Evolutionary conservation across 768 basidiomycete species (phyloP).

Genomic region (Tephrocybe sp.): DNA sequence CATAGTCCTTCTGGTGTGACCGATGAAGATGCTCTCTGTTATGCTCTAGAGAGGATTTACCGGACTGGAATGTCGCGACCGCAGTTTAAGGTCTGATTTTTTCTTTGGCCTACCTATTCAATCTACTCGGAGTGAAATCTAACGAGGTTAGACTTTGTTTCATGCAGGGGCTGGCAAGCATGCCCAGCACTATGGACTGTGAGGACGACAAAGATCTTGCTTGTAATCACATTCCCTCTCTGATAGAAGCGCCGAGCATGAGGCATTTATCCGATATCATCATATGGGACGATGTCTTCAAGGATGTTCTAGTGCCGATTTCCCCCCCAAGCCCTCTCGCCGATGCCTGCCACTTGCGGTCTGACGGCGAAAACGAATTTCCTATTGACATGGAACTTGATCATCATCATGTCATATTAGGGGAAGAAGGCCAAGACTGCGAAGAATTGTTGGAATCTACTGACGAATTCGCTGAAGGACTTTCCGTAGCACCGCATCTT

Average conservation of each 20-base stretch:
- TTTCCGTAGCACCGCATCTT: not conserved
- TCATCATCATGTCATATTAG: constrained; percentile 5
- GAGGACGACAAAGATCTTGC: constrained; percentile 20
- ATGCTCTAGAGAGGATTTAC: constrained; percentile 43
- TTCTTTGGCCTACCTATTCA: not conserved
- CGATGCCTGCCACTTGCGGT: constrained; percentile 1
- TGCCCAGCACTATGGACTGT: constrained; percentile 10
- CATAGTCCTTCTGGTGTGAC: constrained; percentile 17
- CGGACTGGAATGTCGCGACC: constrained; percentile 36
- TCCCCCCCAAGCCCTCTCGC: not conserved
- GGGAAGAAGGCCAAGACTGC: constrained; percentile 4
- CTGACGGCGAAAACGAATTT: constrained; percentile 7
- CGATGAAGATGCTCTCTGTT: constrained; percentile 34
- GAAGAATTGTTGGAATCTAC: constrained; percentile 8
- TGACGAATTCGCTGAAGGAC: constrained; percentile 1
- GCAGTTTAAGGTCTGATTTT: constrained; percentile 43
- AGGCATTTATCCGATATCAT: constrained; percentile 6
- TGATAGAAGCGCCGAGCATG: constrained; percentile 1
- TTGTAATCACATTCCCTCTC: constrained; percentile 6
- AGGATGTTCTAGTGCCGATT: constrained; percentile 1
- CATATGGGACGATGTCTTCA: constrained; percentile 13
- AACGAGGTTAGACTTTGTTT: constrained; percentile 1
- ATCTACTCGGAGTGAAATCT: constrained; percentile 27
- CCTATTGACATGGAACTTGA: constrained; percentile 6
- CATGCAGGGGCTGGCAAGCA: constrained; percentile 10